These are phyloP conservation scores for Ceratocystis cacaofunesta DNA, from an alignment of 2,329 filamentous ascomycete species.

Conservation along the genomic window DNA sequence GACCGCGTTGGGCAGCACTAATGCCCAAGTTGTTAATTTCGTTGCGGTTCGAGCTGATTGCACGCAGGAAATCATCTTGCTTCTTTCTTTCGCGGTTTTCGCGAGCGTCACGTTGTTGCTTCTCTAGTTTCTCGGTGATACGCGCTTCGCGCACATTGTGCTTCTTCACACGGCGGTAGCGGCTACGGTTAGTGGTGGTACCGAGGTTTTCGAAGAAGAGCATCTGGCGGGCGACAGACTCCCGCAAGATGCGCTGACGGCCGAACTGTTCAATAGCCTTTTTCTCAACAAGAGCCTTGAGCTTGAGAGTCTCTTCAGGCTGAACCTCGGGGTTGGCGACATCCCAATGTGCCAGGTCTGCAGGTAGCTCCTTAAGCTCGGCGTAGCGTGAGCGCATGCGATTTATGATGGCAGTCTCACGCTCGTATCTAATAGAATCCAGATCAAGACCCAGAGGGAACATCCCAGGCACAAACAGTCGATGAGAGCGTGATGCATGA, in stretches of 20 bases:
- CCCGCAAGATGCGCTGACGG: constrained; percentile 74
- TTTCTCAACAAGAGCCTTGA: constrained; percentile 86
- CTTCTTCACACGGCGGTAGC: constrained; percentile 92
- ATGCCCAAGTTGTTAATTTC: constrained; percentile 58
- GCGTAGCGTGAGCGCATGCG: constrained; percentile 71
- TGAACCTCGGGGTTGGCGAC: constrained; percentile 51
- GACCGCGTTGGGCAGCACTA: constrained; percentile 56
- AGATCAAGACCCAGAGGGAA: constrained; percentile 82
- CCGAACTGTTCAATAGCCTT: constrained; percentile 79
- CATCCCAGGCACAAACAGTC: constrained; percentile 70
- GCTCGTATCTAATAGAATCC: constrained; percentile 70
- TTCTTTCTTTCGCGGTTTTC: constrained; percentile 97
- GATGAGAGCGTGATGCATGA: constrained; percentile 60
- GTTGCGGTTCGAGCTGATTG: constrained; percentile 66
- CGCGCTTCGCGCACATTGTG: constrained; percentile 87
- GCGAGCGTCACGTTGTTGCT: constrained; percentile 90
- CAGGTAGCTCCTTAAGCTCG: constrained; percentile 69
- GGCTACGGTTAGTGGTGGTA: constrained; percentile 86
- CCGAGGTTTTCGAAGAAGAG: constrained; percentile 90
- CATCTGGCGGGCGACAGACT: constrained; percentile 81
- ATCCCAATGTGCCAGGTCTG: constrained; percentile 80
- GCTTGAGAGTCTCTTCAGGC: constrained; percentile 68
- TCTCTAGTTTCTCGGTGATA: constrained; percentile 97
- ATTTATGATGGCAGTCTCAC: constrained; percentile 80
- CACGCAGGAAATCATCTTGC: constrained; percentile 78